Evolutionary conservation across 2,329 filamentous ascomycete species (phyloP).

Genomic region (Cladophialophora immunda): DNA sequence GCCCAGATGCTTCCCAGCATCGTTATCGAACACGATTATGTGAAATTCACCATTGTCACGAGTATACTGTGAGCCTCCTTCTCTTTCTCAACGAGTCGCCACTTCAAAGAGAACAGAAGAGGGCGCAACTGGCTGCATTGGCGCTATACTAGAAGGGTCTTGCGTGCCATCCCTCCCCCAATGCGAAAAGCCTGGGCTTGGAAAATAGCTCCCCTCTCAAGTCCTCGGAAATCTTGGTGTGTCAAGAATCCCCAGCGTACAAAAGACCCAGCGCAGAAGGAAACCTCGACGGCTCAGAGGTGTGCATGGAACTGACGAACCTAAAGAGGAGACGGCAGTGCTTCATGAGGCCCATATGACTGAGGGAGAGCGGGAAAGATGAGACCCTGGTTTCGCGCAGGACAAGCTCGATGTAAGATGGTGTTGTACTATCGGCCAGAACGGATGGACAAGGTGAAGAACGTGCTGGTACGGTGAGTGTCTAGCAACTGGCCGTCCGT

Average conservation of each 20-base stretch:
- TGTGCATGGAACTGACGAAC: neutral
- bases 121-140: neutral
- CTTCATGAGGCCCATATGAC: neutral
- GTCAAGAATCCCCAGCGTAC: neutral
- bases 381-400: neutral
- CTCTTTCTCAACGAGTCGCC: neutral
- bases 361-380: neutral
- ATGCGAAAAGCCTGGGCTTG: neutral
- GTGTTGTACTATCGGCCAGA: neutral
- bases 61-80: neutral
- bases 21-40: neutral
- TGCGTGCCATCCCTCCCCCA: neutral
- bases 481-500: neutral
- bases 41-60: neutral
- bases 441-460: neutral
- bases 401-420: neutral
- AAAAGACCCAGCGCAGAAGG: neutral
- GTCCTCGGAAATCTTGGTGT: neutral
- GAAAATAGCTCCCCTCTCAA: neutral
- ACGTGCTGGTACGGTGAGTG: too few relatives aligned
- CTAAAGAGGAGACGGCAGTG: neutral
- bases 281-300: neutral
- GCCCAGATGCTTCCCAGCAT: too few relatives aligned
- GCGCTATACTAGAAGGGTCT: neutral
- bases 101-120: neutral